Evolutionary conservation across 78 protist genomes (phyloP).

Genomic region (Dictyostelium intermedium): DNA sequence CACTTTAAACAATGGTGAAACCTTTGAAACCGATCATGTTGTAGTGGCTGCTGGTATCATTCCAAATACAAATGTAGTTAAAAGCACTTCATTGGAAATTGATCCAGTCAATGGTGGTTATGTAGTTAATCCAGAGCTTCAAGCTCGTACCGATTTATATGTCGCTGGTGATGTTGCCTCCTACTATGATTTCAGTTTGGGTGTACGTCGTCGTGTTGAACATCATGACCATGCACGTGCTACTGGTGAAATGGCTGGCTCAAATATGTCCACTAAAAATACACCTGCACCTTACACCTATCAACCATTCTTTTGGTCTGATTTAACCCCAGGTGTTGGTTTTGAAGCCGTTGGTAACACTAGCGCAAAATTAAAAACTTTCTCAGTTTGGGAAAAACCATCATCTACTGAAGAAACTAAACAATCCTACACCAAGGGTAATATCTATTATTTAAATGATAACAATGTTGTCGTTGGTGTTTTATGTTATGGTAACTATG

Average conservation of each 20-base stretch:
- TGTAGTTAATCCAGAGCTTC: slow-evolving; percentile 87
- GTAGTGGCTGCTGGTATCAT: slow-evolving; percentile 79
- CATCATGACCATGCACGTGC: slow-evolving; percentile 92
- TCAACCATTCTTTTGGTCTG: slow-evolving; percentile 76
- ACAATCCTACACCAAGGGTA: slow-evolving; percentile 32
- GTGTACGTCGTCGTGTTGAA: slow-evolving; percentile 86
- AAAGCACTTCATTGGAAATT: slow-evolving; percentile 78
- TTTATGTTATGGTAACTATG: slow-evolving; percentile 34
- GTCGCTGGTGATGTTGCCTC: slow-evolving; percentile 91
- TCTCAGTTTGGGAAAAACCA: slow-evolving; percentile 63
- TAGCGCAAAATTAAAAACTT: slow-evolving; percentile 44
- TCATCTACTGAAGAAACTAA: not conserved
- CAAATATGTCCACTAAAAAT: slow-evolving; percentile 20
- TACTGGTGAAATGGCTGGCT: slow-evolving; percentile 81
- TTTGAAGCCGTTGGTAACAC: slow-evolving; percentile 69
- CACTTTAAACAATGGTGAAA: slow-evolving; percentile 27
- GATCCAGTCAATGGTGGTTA: slow-evolving; percentile 88
- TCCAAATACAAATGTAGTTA: slow-evolving; percentile 84
- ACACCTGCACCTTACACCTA: slow-evolving; percentile 59
- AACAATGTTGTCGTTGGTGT: slow-evolving; percentile 57
- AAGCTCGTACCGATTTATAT: slow-evolving; percentile 83
- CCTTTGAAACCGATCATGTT: slow-evolving; percentile 75
- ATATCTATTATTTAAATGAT: slow-evolving; percentile 61
- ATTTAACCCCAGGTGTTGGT: slow-evolving; percentile 49
- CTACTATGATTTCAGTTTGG: slow-evolving; percentile 80